Evolutionary conservation across 140 eudicot genomes (phyloP).

Genomic region (Oenanthe javanica): DNA sequence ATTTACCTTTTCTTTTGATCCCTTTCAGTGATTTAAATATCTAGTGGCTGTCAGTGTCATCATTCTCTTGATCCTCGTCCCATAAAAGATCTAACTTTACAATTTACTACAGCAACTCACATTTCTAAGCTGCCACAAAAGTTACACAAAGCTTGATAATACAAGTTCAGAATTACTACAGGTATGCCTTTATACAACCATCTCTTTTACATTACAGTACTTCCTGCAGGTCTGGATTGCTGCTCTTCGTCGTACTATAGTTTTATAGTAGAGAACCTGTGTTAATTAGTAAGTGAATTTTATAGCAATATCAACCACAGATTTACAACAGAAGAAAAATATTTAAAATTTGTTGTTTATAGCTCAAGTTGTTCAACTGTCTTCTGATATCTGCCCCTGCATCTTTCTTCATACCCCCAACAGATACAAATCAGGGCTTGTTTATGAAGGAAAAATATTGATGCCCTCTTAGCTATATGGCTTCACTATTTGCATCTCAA

Average conservation of each 20-base stretch:
- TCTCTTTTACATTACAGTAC: neutral
- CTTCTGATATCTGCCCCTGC: conserved; percentile 9
- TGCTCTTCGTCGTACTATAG: too few relatives aligned
- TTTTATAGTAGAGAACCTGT: neutral
- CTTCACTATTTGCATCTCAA: conserved; percentile 12
- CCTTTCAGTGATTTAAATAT: conserved; percentile 27
- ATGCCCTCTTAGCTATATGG: conserved; percentile 2
- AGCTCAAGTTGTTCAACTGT: neutral
- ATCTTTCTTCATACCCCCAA: neutral
- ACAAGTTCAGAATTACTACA: conserved; percentile 6
- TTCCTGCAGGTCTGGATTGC: conserved; percentile 1
- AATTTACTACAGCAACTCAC: conserved; percentile 5
- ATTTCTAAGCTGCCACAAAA: neutral
- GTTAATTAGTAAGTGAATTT: neutral
- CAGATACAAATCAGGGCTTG: conserved; percentile 2
- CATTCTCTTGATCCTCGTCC: conserved; percentile 9
- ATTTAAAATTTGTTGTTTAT: neutral
- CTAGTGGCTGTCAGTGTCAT: conserved; percentile 18
- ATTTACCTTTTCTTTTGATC: conserved; percentile 27
- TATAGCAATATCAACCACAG: neutral
- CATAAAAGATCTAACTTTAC: conserved; percentile 6
- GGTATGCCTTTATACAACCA: conserved; percentile 2
- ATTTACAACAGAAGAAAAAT: neutral
- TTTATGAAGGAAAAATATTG: neutral
- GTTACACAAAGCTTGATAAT: neutral